These are phyloP conservation scores for Phlegmacium glaucopus DNA, from an alignment of 768 basidiomycete genomes.

Conservation along the genomic window DNA sequence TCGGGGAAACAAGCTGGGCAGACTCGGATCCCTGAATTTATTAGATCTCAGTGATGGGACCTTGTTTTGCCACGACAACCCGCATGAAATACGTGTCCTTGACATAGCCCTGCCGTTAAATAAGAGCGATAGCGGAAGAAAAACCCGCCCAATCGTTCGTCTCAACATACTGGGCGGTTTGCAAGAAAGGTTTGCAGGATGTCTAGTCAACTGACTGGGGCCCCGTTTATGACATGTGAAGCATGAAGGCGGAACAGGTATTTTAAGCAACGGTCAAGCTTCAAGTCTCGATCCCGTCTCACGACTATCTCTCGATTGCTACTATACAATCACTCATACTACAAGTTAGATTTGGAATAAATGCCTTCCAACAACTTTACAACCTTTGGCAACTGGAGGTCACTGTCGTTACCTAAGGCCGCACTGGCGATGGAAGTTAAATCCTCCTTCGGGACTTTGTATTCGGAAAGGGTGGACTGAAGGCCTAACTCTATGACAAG, in stretches of 20 bases:
- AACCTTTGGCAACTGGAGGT: constrained; percentile 37
- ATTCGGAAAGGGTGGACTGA: constrained; percentile 52
- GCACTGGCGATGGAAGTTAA: constrained; percentile 48
- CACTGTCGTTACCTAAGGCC: constrained; percentile 41
- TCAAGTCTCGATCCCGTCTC: too few relatives aligned
- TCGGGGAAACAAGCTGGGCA: not conserved
- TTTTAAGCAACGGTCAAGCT: too few relatives aligned
- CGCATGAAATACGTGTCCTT: constrained; percentile 16
- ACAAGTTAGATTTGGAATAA: constrained; percentile 3
- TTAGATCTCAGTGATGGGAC: constrained; percentile 20
- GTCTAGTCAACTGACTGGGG: too few relatives aligned
- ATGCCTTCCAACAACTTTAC: constrained; percentile 43
- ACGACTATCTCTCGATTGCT: not conserved
- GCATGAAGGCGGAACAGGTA: too few relatives aligned
- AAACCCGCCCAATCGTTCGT: constrained; percentile 8
- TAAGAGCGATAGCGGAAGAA: constrained; percentile 2
- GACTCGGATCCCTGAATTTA: constrained; percentile 11
- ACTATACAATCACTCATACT: too few relatives aligned
- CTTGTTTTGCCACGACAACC: constrained; percentile 17
- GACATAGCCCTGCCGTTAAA: not conserved
- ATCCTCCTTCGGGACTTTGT: constrained; percentile 61
- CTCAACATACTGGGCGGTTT: not conserved
- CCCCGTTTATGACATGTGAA: too few relatives aligned
- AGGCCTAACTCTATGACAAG: constrained; percentile 60
- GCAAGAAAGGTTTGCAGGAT: too few relatives aligned